Conservation (phyloP, 2,329 filamentous ascomycete species). For the Pleurostoma richardsiae region DNA sequence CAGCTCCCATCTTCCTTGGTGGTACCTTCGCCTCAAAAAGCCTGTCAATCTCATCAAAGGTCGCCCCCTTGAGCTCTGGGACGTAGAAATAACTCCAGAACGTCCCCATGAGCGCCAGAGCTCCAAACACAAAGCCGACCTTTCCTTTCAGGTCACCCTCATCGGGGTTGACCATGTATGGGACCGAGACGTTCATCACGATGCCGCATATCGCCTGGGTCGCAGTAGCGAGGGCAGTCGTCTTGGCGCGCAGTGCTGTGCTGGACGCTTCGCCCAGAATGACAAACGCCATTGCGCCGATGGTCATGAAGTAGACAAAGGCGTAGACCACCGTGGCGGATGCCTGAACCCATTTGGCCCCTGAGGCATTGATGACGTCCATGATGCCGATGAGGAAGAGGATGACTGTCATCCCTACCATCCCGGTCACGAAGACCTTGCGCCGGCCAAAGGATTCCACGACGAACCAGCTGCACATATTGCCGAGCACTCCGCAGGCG, state of each 20-base stretch:
- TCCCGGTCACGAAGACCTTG: conserved; percentile 22
- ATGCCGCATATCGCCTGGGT: conserved; percentile 31
- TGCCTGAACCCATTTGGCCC: conserved; percentile 27
- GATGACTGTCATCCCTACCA: conserved; percentile 20
- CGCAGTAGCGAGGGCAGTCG: conserved; percentile 30
- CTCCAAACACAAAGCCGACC: conserved; percentile 25
- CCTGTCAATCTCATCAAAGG: conserved; percentile 4
- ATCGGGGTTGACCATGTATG: conserved; percentile 32
- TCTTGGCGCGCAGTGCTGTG: conserved; percentile 28
- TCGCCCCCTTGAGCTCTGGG: conserved; percentile 3
- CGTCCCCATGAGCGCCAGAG: conserved; percentile 9
- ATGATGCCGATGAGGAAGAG: conserved; percentile 32
- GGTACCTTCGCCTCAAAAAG: conserved; percentile 3
- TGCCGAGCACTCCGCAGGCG: conserved; percentile 29
- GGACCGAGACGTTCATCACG: conserved; percentile 30
- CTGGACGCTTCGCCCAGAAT: conserved; percentile 32
- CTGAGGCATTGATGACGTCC: conserved; percentile 26
- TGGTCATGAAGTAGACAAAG: conserved; percentile 30
- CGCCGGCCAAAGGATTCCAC: conserved; percentile 26
- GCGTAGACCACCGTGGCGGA: conserved; percentile 29
- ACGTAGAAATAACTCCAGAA: conserved; percentile 1
- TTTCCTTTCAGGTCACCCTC: conserved; percentile 24
- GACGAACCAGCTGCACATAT: conserved; percentile 25
- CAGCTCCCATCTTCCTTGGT: conserved; percentile 2
- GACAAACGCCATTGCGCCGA: conserved; percentile 33